Evolutionary conservation across 805 yeast species (phyloP).

Genomic region (Saturnispora serradocipensis): DNA sequence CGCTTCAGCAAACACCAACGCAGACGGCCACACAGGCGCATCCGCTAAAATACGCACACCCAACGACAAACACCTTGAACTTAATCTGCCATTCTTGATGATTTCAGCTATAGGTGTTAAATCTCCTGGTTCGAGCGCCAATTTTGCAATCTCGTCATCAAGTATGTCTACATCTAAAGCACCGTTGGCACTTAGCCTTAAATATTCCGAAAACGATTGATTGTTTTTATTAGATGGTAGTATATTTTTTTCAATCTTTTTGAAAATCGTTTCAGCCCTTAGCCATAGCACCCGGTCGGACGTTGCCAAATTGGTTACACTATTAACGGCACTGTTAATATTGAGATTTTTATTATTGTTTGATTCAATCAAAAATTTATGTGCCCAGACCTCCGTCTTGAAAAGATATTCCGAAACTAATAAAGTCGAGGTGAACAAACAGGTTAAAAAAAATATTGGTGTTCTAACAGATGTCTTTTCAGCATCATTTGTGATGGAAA

Average conservation of each 20-base stretch:
- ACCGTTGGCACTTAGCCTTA: conserved; percentile 51
- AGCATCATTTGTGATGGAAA: conserved; percentile 55
- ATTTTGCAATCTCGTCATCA: conserved; percentile 42
- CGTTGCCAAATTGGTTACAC: conserved; percentile 19
- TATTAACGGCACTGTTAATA: conserved; percentile 14
- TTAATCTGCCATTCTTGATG: conserved; percentile 40
- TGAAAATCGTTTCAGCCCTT: conserved; percentile 48
- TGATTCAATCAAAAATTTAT: conserved; percentile 21
- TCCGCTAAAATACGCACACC: conserved; percentile 75
- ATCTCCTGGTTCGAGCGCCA: conserved; percentile 38
- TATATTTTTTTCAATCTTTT: conserved; percentile 51
- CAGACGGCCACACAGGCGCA: conserved; percentile 83
- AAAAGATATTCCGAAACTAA: conserved; percentile 55
- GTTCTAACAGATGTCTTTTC: conserved; percentile 61
- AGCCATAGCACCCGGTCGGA: conserved; percentile 58
- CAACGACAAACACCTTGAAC: conserved; percentile 49
- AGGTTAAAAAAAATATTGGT: conserved; percentile 66
- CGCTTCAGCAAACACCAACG: conserved; percentile 72
- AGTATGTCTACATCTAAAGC: conserved; percentile 43
- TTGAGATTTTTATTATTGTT: not conserved
- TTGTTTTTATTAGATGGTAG: conserved; percentile 42
- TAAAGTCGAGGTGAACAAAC: conserved; percentile 54
- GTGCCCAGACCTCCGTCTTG: conserved; percentile 46
- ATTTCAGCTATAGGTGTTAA: conserved; percentile 37
- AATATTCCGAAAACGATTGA: conserved; percentile 48